A percentile compares a stretch with the other conserved stretches of the same genome.
phyloP scores from a whole-genome alignment of 208 protist genomes.

The Borovskyia barvae region DNA sequence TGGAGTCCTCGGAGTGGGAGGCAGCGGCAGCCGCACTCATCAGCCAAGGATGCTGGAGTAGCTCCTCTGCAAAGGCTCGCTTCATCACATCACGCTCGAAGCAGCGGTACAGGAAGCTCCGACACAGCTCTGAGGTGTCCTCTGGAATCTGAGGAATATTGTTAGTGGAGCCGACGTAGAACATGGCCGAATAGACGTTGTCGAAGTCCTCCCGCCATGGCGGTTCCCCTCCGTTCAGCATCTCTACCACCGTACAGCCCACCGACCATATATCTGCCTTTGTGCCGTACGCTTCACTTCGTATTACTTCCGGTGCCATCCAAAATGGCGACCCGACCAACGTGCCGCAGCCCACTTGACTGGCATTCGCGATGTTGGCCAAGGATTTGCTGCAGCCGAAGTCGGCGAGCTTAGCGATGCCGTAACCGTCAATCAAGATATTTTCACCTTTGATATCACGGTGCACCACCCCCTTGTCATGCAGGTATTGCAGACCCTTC shows the following conservation, averaged over 20 bases:
- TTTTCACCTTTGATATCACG: slow-evolving; percentile 92
- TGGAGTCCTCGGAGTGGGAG: slow-evolving; percentile 15
- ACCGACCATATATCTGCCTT: slow-evolving; percentile 93
- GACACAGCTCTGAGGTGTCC: slow-evolving; percentile 68
- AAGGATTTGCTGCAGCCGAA: slow-evolving; percentile 85
- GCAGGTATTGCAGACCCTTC: slow-evolving; percentile 81
- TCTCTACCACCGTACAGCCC: slow-evolving; percentile 92
- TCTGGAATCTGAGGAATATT: slow-evolving; percentile 68
- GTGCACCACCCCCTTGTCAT: slow-evolving; percentile 87
- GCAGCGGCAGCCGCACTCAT: slow-evolving; percentile 18
- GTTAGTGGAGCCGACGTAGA: slow-evolving; percentile 69
- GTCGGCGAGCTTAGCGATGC: slow-evolving; percentile 87
- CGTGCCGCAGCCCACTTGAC: slow-evolving; percentile 62
- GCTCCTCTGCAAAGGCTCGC: slow-evolving; percentile 66
- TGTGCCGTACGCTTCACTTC: slow-evolving; percentile 76
- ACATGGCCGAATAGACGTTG: slow-evolving; percentile 81
- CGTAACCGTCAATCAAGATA: slow-evolving; percentile 82
- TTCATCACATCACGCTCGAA: slow-evolving; percentile 73
- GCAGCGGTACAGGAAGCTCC: slow-evolving; percentile 67
- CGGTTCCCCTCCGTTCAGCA: slow-evolving; percentile 82
- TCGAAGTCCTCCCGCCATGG: slow-evolving; percentile 81
- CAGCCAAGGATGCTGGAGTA: slow-evolving; percentile 77
- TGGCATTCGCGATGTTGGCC: slow-evolving; percentile 53
- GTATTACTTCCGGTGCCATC: slow-evolving; percentile 90
- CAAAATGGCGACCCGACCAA: slow-evolving; percentile 81